Conservation (phyloP, 2,329 filamentous ascomycete genomes). For the Nemania sp. region DNA sequence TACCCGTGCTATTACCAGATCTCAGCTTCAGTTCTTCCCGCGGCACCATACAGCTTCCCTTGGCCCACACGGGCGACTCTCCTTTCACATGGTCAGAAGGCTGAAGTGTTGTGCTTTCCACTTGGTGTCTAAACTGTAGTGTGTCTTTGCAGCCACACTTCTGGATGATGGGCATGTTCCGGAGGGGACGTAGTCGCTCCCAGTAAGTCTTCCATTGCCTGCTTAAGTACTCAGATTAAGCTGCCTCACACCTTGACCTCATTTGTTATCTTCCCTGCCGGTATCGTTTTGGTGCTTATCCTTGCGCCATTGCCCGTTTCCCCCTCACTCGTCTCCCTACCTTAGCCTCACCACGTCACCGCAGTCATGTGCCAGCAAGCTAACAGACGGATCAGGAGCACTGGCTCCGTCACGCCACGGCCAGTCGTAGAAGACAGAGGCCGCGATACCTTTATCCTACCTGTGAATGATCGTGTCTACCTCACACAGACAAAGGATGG, state of each 20-base stretch:
- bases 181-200: constrained; percentile 22
- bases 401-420: constrained; percentile 8
- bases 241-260: too few species aligned
- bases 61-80: not conserved
- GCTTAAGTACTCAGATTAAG: not conserved
- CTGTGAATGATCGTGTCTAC: constrained; percentile 29
- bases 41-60: not conserved
- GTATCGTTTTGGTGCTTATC: not conserved
- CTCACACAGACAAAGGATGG: constrained; percentile 35
- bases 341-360: not conserved
- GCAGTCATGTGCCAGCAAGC: not conserved
- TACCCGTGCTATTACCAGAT: not conserved
- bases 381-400: constrained; percentile 26
- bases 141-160: not conserved
- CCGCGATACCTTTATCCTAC: constrained; percentile 27
- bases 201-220: constrained; percentile 21
- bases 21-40: not conserved
- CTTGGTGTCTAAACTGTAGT: too few species aligned
- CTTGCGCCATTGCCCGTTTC: not conserved
- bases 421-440: not conserved
- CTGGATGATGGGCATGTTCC: constrained; percentile 22
- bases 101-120: not conserved
- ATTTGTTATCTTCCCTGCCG: not conserved
- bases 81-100: not conserved
- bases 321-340: not conserved